Percentiles rank a stretch among this genome's conserved stretches.
phyloP scores from a whole-genome alignment of 1,284 basidiomycete genomes.

The Neolentinus lepideus region DNA sequence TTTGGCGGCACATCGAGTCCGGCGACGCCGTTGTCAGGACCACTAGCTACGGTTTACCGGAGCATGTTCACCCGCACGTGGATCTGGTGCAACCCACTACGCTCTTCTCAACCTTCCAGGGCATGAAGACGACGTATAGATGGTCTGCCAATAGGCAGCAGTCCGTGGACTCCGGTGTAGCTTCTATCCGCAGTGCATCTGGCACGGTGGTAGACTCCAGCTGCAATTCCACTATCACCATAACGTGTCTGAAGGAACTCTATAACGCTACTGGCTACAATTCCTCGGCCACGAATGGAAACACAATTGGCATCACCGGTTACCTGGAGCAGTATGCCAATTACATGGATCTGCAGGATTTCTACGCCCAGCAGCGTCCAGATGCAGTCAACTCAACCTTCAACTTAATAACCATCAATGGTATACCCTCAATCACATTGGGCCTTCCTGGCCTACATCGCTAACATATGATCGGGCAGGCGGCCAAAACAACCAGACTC shows the following conservation, averaged over 20 bases:
- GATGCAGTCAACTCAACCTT: constrained; percentile 37
- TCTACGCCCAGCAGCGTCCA: constrained; percentile 29
- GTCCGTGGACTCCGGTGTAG: constrained; percentile 18
- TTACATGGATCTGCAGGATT: constrained; percentile 37
- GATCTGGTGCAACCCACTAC: constrained; percentile 74
- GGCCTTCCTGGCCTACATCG: constrained; percentile 9
- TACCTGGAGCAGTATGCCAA: constrained; percentile 54
- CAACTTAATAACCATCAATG: constrained; percentile 39
- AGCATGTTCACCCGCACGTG: constrained; percentile 50
- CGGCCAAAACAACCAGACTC: constrained; percentile 55
- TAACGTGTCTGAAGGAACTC: constrained; percentile 37
- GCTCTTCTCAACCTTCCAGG: constrained; percentile 50
- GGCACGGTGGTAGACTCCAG: constrained; percentile 41
- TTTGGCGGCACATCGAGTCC: constrained; percentile 48
- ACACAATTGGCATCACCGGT: constrained; percentile 48
- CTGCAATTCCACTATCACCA: constrained; percentile 18
- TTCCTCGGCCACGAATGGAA: constrained; percentile 28
- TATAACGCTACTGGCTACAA: constrained; percentile 42
- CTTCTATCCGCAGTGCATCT: constrained; percentile 22
- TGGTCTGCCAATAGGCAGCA: constrained; percentile 11
- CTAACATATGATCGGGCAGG: constrained; percentile 39
- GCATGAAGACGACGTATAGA: constrained; percentile 36
- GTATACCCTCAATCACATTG: constrained; percentile 17
- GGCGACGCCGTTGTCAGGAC: constrained; percentile 56
- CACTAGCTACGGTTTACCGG: constrained; percentile 64